A percentile compares a stretch with the other conserved stretches of the same genome.
These are phyloP conservation scores for Madurella fahalii DNA, from an alignment of 2,329 filamentous ascomycete species.

Conservation along the genomic window DNA sequence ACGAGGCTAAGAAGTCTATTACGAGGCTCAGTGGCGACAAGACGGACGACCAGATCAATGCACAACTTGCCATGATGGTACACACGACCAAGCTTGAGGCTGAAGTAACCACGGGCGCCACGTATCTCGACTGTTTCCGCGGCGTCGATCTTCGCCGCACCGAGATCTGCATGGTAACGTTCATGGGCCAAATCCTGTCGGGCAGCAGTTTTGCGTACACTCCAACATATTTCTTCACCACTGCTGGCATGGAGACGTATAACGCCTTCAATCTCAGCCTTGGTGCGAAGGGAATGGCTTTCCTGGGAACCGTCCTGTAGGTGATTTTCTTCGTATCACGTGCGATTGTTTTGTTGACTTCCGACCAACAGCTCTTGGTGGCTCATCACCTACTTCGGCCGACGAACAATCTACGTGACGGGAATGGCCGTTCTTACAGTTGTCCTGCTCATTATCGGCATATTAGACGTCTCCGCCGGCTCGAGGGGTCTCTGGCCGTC, in stretches of 20 bases:
- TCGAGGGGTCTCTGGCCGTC: constrained; percentile 37
- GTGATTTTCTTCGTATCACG: background rate
- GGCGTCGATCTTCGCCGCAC: constrained; percentile 45
- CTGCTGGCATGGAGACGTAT: constrained; percentile 37
- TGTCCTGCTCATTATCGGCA: constrained; percentile 42
- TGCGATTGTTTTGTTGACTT: background rate
- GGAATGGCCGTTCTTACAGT: constrained; percentile 38
- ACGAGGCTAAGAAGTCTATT: constrained; percentile 28
- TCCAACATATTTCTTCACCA: constrained; percentile 45
- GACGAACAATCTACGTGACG: constrained; percentile 39
- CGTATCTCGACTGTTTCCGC: constrained; percentile 45
- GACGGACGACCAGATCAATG: constrained; percentile 30
- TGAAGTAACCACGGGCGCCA: constrained; percentile 35
- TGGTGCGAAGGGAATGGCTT: constrained; percentile 41
- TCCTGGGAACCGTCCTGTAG: constrained; percentile 37
- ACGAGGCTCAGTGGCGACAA: constrained; percentile 30
- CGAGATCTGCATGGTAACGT: constrained; percentile 41
- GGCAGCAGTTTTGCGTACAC: constrained; percentile 38
- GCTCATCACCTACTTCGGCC: constrained; percentile 40
- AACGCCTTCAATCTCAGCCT: constrained; percentile 41
- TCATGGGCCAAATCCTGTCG: constrained; percentile 40
- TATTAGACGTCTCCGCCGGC: constrained; percentile 38
- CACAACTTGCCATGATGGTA: constrained; percentile 38
- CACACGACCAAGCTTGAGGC: constrained; percentile 45
- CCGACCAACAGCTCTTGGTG: constrained; percentile 36